These are phyloP conservation scores for Aspergillus persii DNA, from an alignment of 2,329 filamentous ascomycete genomes.

Conservation along the genomic window DNA sequence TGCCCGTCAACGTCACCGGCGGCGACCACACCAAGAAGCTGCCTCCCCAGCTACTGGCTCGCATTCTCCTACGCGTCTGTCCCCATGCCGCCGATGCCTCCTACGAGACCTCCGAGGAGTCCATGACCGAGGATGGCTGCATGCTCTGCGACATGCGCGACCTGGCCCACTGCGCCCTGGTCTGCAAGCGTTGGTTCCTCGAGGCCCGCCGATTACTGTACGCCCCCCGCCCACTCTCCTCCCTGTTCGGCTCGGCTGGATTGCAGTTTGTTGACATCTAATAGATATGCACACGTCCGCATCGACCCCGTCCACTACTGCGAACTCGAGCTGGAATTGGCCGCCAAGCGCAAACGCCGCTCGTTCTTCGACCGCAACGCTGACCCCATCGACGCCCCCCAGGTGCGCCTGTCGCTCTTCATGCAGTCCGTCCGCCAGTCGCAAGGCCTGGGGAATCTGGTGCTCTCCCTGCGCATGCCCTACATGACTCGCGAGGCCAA, in stretches of 20 bases:
- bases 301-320: conserved; percentile 96
- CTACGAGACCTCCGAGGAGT: conserved; percentile 81
- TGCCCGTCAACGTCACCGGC: conserved; percentile 12
- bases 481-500: conserved; percentile 92
- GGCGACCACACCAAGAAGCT: conserved; percentile 52
- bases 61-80: conserved; percentile 79
- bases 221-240: conserved; percentile 29
- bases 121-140: conserved; percentile 73
- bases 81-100: conserved; percentile 75
- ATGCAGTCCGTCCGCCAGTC: conserved; percentile 80
- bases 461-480: conserved; percentile 80
- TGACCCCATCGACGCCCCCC: conserved; percentile 75
- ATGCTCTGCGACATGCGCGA: conserved; percentile 93
- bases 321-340: conserved; percentile 75
- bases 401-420: conserved; percentile 72
- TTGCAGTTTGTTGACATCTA: too few relatives aligned
- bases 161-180: conserved; percentile 73
- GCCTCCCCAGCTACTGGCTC: conserved; percentile 66
- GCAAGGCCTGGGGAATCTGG: conserved; percentile 64
- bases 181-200: conserved; percentile 69
- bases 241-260: too few relatives aligned
- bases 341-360: conserved; percentile 72
- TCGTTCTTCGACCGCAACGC: conserved; percentile 73
- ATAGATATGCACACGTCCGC: conserved; percentile 80
- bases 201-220: conserved; percentile 62